Evolutionary conservation across 192 early-diverging fungal genomes (phyloP).

Genomic region (Coemansia sp.): DNA sequence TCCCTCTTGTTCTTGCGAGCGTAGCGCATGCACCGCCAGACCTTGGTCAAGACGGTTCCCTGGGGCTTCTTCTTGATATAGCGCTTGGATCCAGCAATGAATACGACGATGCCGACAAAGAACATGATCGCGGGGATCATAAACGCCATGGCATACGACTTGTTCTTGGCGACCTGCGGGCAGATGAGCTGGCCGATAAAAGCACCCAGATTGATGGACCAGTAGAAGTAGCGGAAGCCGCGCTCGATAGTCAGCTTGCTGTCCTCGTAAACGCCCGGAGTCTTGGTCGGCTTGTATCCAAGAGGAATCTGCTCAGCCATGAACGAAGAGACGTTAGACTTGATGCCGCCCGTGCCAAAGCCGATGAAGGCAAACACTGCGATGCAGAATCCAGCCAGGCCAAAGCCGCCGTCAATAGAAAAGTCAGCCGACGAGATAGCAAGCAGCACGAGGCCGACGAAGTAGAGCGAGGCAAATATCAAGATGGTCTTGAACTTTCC

Average conservation of each 20-base stretch:
- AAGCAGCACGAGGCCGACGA: slow-evolving; percentile 63
- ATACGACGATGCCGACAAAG: slow-evolving; percentile 53
- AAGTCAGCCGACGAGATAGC: slow-evolving; percentile 61
- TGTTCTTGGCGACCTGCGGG: slow-evolving; percentile 61
- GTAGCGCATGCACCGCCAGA: slow-evolving; percentile 47
- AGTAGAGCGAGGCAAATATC: slow-evolving; percentile 63
- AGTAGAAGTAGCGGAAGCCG: slow-evolving; percentile 80
- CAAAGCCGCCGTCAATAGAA: slow-evolving; percentile 54
- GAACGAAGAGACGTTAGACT: slow-evolving; percentile 72
- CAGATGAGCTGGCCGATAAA: slow-evolving; percentile 62
- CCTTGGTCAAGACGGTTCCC: slow-evolving; percentile 61
- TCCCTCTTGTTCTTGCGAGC: slow-evolving; percentile 8
- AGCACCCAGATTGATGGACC: slow-evolving; percentile 61
- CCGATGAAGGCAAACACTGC: slow-evolving; percentile 66
- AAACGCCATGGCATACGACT: slow-evolving; percentile 60
- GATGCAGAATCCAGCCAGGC: slow-evolving; percentile 65
- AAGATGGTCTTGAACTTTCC: slow-evolving; percentile 74
- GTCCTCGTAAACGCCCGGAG: slow-evolving; percentile 55
- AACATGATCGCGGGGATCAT: slow-evolving; percentile 57
- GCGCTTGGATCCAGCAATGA: slow-evolving; percentile 57
- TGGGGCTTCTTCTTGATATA: slow-evolving; percentile 62
- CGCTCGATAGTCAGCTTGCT: slow-evolving; percentile 64
- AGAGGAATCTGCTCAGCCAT: slow-evolving; percentile 68
- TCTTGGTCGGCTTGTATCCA: slow-evolving; percentile 25
- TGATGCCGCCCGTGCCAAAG: slow-evolving; percentile 77